Conservation (phyloP, 31 red algal genomes). For the Odonthalia washingtoniensis region DNA sequence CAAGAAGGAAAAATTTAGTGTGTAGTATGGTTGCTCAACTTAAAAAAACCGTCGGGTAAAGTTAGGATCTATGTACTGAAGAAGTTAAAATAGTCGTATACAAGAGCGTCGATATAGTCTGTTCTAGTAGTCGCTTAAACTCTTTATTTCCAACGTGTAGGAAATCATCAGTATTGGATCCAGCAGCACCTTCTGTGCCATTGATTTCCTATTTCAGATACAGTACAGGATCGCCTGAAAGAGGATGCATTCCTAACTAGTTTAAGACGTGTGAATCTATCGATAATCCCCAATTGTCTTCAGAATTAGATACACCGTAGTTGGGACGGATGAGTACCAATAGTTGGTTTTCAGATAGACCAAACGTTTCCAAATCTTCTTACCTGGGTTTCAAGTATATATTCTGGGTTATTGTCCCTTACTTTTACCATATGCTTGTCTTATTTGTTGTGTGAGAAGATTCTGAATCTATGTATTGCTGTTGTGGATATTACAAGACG, state of each 20-base stretch:
- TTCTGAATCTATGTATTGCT: not conserved
- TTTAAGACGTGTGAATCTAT: not conserved
- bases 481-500: not conserved
- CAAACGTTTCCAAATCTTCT: slow-evolving; percentile 2
- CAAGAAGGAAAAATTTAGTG: not conserved
- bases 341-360: not conserved
- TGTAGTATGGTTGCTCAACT: not conserved
- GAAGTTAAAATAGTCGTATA: not conserved
- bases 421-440: slow-evolving; percentile 29
- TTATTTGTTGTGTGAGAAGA: slow-evolving; percentile 22
- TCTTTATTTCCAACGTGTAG: not conserved
- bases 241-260: not conserved
- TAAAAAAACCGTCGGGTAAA: not conserved
- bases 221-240: not conserved
- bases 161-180: not conserved
- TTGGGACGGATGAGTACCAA: not conserved
- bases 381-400: not conserved
- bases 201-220: not conserved
- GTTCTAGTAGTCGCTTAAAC: not conserved
- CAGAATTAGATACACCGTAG: not conserved
- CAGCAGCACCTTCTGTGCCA: not conserved
- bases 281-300: not conserved
- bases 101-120: not conserved
- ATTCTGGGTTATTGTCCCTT: not conserved
- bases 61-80: not conserved